Evolutionary conservation across 2,329 filamentous ascomycete genomes (phyloP).

Genomic region (Pseudogymnoascus sp.): DNA sequence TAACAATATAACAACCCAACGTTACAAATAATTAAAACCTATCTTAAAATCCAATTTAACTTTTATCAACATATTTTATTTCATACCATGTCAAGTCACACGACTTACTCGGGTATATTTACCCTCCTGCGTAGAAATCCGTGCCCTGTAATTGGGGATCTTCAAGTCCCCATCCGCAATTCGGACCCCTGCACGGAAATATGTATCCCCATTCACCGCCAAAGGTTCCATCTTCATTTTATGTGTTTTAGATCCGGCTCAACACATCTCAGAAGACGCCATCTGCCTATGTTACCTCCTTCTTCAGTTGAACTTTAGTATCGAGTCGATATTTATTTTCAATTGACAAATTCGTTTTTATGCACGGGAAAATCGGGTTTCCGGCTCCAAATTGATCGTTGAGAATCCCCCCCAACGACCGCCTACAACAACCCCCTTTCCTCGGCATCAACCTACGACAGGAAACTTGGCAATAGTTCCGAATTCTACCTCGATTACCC

Average conservation of each 20-base stretch:
- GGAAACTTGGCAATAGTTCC: not conserved
- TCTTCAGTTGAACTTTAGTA: not conserved
- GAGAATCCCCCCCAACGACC: not conserved
- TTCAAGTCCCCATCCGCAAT: not conserved
- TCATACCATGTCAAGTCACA: not conserved
- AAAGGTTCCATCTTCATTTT: slow-evolving; percentile 5
- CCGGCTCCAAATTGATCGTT: not conserved
- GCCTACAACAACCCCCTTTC: slow-evolving; percentile 4
- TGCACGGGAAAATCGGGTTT: not conserved
- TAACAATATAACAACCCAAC: not conserved
- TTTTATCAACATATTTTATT: not conserved
- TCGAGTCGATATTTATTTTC: not conserved
- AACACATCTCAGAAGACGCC: slow-evolving; percentile 4
- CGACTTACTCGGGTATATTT: not conserved
- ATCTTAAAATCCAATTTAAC: not conserved
- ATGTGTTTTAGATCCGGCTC: slow-evolving; percentile 5
- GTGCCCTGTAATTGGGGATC: slow-evolving; percentile 4
- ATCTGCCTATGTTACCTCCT: slow-evolving; percentile 1
- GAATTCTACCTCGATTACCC: not conserved
- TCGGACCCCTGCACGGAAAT: slow-evolving; percentile 4
- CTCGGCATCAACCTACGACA: not conserved
- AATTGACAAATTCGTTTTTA: slow-evolving; percentile 6
- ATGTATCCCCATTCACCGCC: slow-evolving; percentile 1
- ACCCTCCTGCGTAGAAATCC: not conserved
- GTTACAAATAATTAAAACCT: not conserved